Percentiles rank a stretch among this genome's conserved stretches.
phyloP scores from a whole-genome alignment of 1,284 basidiomycete genomes.

The Rhodotorula sp. region DNA sequence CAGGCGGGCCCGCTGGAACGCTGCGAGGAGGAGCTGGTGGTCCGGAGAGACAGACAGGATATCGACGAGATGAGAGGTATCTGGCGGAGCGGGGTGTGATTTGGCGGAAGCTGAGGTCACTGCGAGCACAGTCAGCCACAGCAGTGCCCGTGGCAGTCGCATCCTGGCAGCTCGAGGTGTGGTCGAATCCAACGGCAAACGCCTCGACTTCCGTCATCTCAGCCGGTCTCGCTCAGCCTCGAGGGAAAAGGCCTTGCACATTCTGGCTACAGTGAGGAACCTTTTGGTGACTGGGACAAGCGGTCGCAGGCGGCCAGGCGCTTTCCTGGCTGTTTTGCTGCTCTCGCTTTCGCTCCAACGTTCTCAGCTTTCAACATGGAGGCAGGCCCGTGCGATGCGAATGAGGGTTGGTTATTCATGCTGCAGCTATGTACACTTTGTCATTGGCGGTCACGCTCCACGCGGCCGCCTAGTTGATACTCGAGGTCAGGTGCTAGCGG shows the following conservation, averaged over 20 bases:
- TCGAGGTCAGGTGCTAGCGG: background rate
- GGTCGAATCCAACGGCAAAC: background rate
- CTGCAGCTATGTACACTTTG: background rate
- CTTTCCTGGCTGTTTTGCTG: background rate
- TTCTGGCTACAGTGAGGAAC: background rate
- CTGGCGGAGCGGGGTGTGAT: background rate
- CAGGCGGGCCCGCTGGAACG: slow-evolving; percentile 81
- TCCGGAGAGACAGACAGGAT: slow-evolving; percentile 55
- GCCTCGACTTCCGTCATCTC: background rate
- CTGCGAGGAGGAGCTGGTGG: slow-evolving; percentile 64
- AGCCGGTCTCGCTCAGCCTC: background rate
- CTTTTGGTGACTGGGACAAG: background rate
- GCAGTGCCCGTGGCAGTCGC: background rate
- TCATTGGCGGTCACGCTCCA: background rate
- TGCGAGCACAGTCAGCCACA: background rate
- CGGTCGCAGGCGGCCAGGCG: background rate
- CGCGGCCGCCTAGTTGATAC: too few relatives aligned
- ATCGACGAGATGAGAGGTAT: slow-evolving; percentile 60
- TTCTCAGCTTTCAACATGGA: too few relatives aligned
- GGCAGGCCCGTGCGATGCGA: background rate
- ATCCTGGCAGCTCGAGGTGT: background rate
- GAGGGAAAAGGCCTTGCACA: background rate
- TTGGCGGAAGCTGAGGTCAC: background rate
- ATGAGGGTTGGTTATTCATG: background rate
- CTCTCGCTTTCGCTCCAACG: background rate